Conservation (phyloP, 768 basidiomycete genomes). For the Pleurotus djamor region DNA sequence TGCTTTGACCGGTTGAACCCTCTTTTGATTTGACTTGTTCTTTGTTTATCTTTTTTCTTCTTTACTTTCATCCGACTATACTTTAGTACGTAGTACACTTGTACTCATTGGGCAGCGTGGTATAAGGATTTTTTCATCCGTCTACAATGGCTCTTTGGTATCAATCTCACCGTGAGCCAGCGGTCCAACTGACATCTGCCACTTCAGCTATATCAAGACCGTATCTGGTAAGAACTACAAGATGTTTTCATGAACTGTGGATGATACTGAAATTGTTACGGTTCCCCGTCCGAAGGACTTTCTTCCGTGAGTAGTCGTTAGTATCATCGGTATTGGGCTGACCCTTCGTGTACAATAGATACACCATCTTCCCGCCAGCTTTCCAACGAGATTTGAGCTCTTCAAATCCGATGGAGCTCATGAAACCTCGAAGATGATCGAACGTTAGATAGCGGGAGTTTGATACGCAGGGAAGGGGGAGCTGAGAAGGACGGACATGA, state of each 20-base stretch:
- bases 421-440: conserved; percentile 52
- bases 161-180: too few relatives aligned
- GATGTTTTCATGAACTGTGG: too few relatives aligned
- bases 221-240: conserved; percentile 9
- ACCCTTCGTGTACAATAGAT: conserved; percentile 74
- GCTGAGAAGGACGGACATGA: conserved; percentile 33
- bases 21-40: not conserved
- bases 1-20: conserved; percentile 8
- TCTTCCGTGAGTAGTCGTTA: conserved; percentile 48
- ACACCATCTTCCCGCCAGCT: conserved; percentile 78
- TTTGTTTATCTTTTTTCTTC: conserved; percentile 3
- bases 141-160: not conserved
- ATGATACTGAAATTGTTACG: conserved; percentile 80
- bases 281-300: conserved; percentile 57
- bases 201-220: not conserved
- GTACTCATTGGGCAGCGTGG: conserved; percentile 6
- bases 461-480: conserved; percentile 80
- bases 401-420: conserved; percentile 63
- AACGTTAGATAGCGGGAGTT: conserved; percentile 84
- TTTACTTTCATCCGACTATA: not conserved
- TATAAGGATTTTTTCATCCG: not conserved
- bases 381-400: conserved; percentile 61
- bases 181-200: too few relatives aligned
- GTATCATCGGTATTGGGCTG: conserved; percentile 8
- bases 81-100: not conserved